phyloP scores from a whole-genome alignment of 768 basidiomycete species.

The Amanita subjunquillea region DNA sequence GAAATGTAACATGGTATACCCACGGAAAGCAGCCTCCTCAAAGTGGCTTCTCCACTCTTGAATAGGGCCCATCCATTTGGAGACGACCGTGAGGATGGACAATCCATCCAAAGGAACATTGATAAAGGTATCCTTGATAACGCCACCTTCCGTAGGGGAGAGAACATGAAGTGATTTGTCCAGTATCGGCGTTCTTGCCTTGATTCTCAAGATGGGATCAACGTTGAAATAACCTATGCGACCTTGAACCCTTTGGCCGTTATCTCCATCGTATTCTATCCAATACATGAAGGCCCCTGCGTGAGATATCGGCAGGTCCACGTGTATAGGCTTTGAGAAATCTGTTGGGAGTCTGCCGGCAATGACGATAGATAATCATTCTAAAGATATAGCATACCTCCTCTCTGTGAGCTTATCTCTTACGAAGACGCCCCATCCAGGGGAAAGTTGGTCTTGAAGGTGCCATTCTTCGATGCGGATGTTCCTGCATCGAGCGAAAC shows the following conservation, averaged over 20 bases:
- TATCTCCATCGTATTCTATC: constrained; percentile 77
- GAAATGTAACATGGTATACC: constrained; percentile 98
- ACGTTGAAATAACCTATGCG: constrained; percentile 94
- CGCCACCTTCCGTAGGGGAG: constrained; percentile 41
- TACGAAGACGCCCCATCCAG: constrained; percentile 84
- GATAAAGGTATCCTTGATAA: constrained; percentile 39
- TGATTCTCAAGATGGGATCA: constrained; percentile 77
- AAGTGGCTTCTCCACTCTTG: constrained; percentile 72
- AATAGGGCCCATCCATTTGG: constrained; percentile 96
- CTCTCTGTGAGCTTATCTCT: constrained; percentile 67
- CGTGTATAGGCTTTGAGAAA: constrained; percentile 84
- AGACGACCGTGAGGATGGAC: constrained; percentile 81
- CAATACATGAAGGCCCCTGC: constrained; percentile 95
- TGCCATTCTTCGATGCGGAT: constrained; percentile 79
- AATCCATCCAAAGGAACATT: constrained; percentile 83
- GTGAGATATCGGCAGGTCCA: constrained; percentile 93
- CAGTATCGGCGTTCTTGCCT: constrained; percentile 67
- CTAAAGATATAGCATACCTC: constrained; percentile 39
- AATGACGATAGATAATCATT: constrained; percentile 11
- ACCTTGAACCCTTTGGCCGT: constrained; percentile 61
- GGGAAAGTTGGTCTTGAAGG: constrained; percentile 95
- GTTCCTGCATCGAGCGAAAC: constrained; percentile 91
- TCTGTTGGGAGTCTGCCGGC: constrained; percentile 64
- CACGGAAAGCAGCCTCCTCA: constrained; percentile 74
- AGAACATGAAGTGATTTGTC: constrained; percentile 41